Evolutionary conservation across 305 asterid species (phyloP).

Genomic region (Fraxinus sp.): DNA sequence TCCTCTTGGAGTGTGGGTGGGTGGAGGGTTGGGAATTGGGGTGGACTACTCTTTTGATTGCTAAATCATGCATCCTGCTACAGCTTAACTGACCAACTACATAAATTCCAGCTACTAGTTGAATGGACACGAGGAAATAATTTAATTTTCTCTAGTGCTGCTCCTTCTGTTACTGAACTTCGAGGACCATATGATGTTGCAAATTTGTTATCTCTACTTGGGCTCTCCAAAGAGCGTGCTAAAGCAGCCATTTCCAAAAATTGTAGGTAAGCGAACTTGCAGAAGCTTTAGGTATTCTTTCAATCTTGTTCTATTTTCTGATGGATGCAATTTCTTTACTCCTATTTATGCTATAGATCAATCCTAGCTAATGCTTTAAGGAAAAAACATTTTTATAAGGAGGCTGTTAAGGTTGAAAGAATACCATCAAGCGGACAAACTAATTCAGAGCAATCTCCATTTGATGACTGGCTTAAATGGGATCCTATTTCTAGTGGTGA

Average conservation of each 20-base stretch:
- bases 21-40: not conserved
- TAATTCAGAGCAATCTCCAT: constrained; percentile 31
- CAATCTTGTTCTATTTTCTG: not conserved
- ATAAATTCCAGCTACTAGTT: constrained; percentile 66
- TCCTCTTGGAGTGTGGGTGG: constrained; percentile 1
- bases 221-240: constrained; percentile 69
- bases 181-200: constrained; percentile 87
- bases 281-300: constrained; percentile 3
- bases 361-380: constrained; percentile 63
- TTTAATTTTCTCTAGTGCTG: constrained; percentile 68
- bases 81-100: constrained; percentile 17
- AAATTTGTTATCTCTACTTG: constrained; percentile 65
- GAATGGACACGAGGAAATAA: constrained; percentile 93
- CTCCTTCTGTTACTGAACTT: constrained; percentile 72
- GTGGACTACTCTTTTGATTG: constrained; percentile 3
- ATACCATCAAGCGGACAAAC: constrained; percentile 46
- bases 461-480: constrained; percentile 83
- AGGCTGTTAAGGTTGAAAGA: constrained; percentile 70
- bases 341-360: constrained; percentile 57
- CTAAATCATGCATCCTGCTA: constrained; percentile 22
- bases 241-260: constrained; percentile 78
- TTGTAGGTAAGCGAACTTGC: constrained; percentile 55
- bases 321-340: constrained; percentile 16
- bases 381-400: constrained; percentile 69
- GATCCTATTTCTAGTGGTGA: constrained; percentile 92